These are phyloP conservation scores for Parastagonospora nodorum DNA, from an alignment of 2,329 filamentous ascomycete genomes.

Conservation along the genomic window DNA sequence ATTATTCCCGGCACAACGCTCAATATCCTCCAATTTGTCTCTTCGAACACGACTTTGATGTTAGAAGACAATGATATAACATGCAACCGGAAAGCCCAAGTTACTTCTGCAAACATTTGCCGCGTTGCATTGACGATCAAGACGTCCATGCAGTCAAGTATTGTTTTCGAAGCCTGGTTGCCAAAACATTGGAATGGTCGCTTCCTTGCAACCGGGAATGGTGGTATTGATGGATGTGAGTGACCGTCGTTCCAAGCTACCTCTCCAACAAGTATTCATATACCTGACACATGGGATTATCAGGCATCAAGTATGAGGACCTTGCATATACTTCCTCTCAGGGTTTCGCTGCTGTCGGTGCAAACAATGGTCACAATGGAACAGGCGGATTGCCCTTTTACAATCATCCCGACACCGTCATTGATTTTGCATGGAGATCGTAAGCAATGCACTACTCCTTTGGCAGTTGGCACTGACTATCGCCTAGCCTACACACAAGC, in stretches of 20 bases:
- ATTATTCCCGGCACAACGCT: slow-evolving; percentile 19
- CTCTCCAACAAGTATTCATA: not conserved
- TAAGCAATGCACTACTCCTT: slow-evolving; percentile 5
- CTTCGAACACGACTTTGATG: slow-evolving; percentile 45
- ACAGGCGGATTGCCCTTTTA: slow-evolving; percentile 52
- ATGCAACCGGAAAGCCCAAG: slow-evolving; percentile 43
- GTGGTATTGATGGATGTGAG: slow-evolving; percentile 50
- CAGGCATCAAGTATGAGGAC: slow-evolving; percentile 49
- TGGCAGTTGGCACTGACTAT: not conserved
- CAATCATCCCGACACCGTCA: slow-evolving; percentile 51
- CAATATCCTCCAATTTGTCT: slow-evolving; percentile 39
- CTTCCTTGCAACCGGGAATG: slow-evolving; percentile 48
- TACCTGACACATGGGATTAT: not conserved
- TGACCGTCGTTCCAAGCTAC: not conserved
- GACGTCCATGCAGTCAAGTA: slow-evolving; percentile 47
- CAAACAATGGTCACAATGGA: slow-evolving; percentile 52
- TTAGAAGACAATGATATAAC: slow-evolving; percentile 46
- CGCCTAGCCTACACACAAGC: slow-evolving; percentile 44
- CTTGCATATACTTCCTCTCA: slow-evolving; percentile 44
- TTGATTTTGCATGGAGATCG: slow-evolving; percentile 56
- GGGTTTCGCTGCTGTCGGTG: slow-evolving; percentile 47
- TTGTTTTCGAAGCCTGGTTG: slow-evolving; percentile 51
- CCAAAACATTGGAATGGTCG: slow-evolving; percentile 45
- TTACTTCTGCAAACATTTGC: slow-evolving; percentile 47
- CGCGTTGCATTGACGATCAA: slow-evolving; percentile 50